Conservation (phyloP, 1,284 basidiomycete genomes). For the Meripilus lineatus region DNA sequence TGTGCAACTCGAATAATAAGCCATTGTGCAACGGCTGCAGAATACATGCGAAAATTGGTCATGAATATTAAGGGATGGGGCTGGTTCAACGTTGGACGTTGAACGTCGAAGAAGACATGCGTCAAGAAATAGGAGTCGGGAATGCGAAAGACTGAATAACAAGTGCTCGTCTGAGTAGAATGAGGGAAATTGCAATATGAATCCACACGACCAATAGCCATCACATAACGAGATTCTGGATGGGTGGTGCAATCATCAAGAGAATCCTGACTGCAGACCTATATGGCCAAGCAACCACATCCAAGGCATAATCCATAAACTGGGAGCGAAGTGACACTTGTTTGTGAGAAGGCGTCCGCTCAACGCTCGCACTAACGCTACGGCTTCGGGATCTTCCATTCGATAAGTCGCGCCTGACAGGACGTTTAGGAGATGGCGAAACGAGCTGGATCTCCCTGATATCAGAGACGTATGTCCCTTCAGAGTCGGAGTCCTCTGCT, state of each 20-base stretch:
- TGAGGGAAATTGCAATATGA: too few species aligned
- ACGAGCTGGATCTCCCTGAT: slow-evolving; percentile 10
- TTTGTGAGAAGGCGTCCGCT: neutral
- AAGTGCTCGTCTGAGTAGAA: too few species aligned
- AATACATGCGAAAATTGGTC: too few species aligned
- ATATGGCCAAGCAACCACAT: slow-evolving; percentile 15
- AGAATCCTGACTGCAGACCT: slow-evolving; percentile 9
- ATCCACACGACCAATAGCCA: too few species aligned
- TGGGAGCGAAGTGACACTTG: slow-evolving; percentile 1
- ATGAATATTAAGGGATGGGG: too few species aligned
- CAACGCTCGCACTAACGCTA: slow-evolving; percentile 9
- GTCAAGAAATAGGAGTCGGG: too few species aligned
- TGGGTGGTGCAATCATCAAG: slow-evolving; percentile 8
- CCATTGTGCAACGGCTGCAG: too few species aligned
- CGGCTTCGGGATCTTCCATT: slow-evolving; percentile 8
- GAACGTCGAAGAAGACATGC: too few species aligned
- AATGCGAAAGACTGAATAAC: too few species aligned
- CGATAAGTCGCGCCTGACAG: slow-evolving; percentile 1
- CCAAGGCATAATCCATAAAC: slow-evolving; percentile 8
- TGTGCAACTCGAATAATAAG: too few species aligned
- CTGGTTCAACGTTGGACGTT: too few species aligned
- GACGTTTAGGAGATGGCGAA: slow-evolving; percentile 4
- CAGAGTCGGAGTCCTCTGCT: slow-evolving; percentile 25
- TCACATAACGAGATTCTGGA: slow-evolving; percentile 10
- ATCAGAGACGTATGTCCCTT: slow-evolving; percentile 28